Conservation (phyloP, 176 grass and related monocot species). For the Eleusine indica region DNA sequence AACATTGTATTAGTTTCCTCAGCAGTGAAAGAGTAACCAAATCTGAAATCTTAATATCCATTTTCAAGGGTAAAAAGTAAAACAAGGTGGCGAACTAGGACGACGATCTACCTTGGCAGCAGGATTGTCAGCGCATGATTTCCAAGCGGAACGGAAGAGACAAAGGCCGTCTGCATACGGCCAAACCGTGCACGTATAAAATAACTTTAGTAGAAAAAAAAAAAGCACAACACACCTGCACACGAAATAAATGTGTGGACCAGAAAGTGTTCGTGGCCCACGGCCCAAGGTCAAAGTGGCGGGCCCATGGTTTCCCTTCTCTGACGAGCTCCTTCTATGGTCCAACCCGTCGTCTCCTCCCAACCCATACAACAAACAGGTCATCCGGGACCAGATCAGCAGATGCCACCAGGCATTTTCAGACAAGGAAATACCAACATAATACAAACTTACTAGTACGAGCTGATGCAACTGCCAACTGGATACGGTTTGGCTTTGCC, state of each 20-base stretch:
- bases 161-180: background rate
- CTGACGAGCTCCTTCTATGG: conserved; percentile 24
- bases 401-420: background rate
- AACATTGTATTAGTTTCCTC: no score
- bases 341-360: background rate
- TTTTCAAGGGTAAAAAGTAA: background rate
- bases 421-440: background rate
- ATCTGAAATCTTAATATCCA: no score
- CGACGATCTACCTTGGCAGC: no score
- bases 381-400: conserved; percentile 4
- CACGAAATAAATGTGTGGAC: conserved; percentile 26
- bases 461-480: background rate
- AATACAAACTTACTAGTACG: no score
- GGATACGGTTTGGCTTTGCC: background rate
- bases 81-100: no score
- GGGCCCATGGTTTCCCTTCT: background rate
- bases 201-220: no score
- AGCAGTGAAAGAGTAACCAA: no score
- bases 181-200: background rate
- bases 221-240: background rate
- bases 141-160: no score
- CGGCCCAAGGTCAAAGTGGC: conserved; percentile 25
- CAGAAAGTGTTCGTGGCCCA: conserved; percentile 16
- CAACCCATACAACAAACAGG: background rate
- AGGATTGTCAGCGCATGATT: no score